phyloP scores from a whole-genome alignment of 768 basidiomycete species.

The Chiua virens region DNA sequence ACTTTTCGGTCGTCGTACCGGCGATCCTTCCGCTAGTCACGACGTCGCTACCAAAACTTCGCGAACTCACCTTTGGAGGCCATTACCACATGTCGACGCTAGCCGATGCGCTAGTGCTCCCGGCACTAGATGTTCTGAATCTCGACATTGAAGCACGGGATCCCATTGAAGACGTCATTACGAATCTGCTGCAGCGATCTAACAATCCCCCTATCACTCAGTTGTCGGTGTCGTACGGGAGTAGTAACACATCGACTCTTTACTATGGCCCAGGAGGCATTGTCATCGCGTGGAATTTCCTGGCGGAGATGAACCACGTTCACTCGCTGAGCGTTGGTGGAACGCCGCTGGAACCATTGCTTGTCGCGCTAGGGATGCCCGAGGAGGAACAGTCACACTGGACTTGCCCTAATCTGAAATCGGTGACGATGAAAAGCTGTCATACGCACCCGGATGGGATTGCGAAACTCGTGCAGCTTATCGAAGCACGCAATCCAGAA shows the following conservation, averaged over 20 bases:
- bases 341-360: conserved; percentile 62
- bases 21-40: conserved; percentile 62
- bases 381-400: conserved; percentile 61
- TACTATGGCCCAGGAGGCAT: conserved; percentile 61
- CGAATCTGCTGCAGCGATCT: conserved; percentile 59
- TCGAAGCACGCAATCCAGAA: conserved; percentile 70
- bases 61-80: conserved; percentile 59
- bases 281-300: conserved; percentile 66
- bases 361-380: conserved; percentile 55
- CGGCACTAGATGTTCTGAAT: conserved; percentile 54
- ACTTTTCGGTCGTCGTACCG: conserved; percentile 60
- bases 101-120: conserved; percentile 59
- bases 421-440: conserved; percentile 63
- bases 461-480: conserved; percentile 65
- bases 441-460: conserved; percentile 65
- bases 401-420: conserved; percentile 62
- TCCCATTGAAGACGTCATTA: conserved; percentile 70
- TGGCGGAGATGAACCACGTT: conserved; percentile 57
- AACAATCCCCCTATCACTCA: conserved; percentile 54
- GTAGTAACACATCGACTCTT: conserved; percentile 38
- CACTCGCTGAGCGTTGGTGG: conserved; percentile 63
- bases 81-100: conserved; percentile 64
- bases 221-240: conserved; percentile 63
- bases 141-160: conserved; percentile 77
- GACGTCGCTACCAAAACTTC: conserved; percentile 54